Conservation (phyloP, 2,329 filamentous ascomycete species). For the Fusarium sp. region DNA sequence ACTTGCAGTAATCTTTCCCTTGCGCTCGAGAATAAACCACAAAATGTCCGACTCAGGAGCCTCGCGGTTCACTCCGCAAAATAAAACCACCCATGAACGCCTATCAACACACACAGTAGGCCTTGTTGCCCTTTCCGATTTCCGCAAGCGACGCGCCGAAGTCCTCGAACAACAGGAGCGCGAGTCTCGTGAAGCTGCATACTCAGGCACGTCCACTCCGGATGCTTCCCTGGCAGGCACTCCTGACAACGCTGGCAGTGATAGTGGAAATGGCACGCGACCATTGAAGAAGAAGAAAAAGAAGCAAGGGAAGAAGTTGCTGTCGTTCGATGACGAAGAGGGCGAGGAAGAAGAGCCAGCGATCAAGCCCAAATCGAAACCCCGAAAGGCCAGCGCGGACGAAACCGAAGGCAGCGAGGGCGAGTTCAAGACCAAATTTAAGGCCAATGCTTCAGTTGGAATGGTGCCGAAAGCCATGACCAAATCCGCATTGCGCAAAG, state of each 20-base stretch:
- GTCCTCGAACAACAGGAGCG: slow-evolving; percentile 91
- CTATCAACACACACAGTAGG: slow-evolving; percentile 90
- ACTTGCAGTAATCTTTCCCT: not conserved
- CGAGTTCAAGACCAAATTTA: slow-evolving; percentile 59
- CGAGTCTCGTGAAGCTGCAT: slow-evolving; percentile 74
- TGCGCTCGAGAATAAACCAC: not conserved
- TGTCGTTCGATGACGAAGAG: slow-evolving; percentile 79
- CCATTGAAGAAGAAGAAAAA: slow-evolving; percentile 55
- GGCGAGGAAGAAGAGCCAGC: slow-evolving; percentile 62
- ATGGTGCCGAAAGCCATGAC: slow-evolving; percentile 74
- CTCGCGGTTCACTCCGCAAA: slow-evolving; percentile 79
- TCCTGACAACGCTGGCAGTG: slow-evolving; percentile 57
- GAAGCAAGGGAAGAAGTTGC: slow-evolving; percentile 58
- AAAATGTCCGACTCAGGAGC: slow-evolving; percentile 56
- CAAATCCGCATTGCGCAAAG: slow-evolving; percentile 80
- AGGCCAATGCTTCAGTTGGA: slow-evolving; percentile 69
- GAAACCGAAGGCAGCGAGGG: slow-evolving; percentile 45
- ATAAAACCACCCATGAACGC: slow-evolving; percentile 80
- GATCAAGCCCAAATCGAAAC: slow-evolving; percentile 44
- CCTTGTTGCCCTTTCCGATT: slow-evolving; percentile 90
- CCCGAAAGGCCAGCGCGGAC: slow-evolving; percentile 52
- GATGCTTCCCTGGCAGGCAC: slow-evolving; percentile 62
- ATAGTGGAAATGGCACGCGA: slow-evolving; percentile 41
- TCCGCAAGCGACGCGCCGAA: slow-evolving; percentile 94
- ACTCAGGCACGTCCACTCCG: slow-evolving; percentile 59